Base-by-base conservation (phyloP, 768 basidiomycete genomes). In the Lactarius vividus region DNA sequence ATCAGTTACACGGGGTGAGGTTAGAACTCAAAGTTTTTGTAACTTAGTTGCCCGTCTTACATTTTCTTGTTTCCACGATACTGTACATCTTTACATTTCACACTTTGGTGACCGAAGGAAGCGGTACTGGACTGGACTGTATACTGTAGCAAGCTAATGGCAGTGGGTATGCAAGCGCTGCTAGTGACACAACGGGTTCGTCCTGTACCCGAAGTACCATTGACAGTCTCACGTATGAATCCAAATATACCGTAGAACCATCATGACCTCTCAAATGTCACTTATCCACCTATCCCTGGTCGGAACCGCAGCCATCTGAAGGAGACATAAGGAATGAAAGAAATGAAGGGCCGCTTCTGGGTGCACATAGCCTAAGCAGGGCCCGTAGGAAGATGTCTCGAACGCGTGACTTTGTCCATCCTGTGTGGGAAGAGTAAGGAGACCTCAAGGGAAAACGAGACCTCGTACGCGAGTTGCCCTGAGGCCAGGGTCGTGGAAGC, bases 391-490 rank as follows among this genome's bases (percentile, higher is more conserved):
- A 66, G 65, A n/a, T 31, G 33, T 23, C 33, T 29, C 7, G 9
- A 35, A 7, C 18, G 33, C 20, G 3, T 5, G 4, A 20, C 18
- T 9, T 18, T 18, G 16, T 16, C n/a, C 55, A 20, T 33, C 55
- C 33, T 9, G 35, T 35, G 35, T n/a, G 29, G 20, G 55, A 56
- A 18, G 61, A 29, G 13, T 2, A 20, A 63, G 61, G 13, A n/a
- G 9, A 1, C 15, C 26, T 63, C 15, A 33, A 54, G 20, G 31
- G 28, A 57, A 62, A 54, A 54, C 57, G 54, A 57, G 7, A 55
- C 20, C 15, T 66, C 18, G 65, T 63, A 61, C 62, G 49, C 39
- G 52, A 26, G 18, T 40, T 20, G 28, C n/a, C 11, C 23, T 29
- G 39, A 35, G 28, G n/a, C n/a, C n/a, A n/a, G n/a, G 4, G 33